These are phyloP conservation scores for Alternaria brassicae DNA, from an alignment of 2,329 filamentous ascomycete genomes.

Conservation along the genomic window DNA sequence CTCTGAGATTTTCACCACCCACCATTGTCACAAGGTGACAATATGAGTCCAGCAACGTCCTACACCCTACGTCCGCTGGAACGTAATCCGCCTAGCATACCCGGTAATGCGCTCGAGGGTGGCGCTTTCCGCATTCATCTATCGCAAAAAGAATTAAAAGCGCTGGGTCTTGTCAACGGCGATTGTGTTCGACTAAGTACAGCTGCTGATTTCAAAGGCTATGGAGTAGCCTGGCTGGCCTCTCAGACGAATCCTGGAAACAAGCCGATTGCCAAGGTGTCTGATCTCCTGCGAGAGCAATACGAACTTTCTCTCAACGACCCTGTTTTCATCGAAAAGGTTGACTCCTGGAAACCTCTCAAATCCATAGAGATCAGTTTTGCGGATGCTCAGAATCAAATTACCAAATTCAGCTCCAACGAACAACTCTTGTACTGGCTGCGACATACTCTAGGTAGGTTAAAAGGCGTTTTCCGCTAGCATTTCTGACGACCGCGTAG, in stretches of 20 bases:
- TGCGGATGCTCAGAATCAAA: slow-evolving; percentile 26
- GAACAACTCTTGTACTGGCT: slow-evolving; percentile 43
- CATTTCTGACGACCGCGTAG: slow-evolving; percentile 48
- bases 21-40: not conserved
- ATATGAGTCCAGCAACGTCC: slow-evolving; percentile 32
- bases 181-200: slow-evolving; percentile 64
- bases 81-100: slow-evolving; percentile 55
- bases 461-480: not conserved
- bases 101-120: slow-evolving; percentile 59
- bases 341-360: slow-evolving; percentile 44
- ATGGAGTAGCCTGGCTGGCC: slow-evolving; percentile 69
- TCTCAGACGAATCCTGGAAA: slow-evolving; percentile 52
- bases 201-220: slow-evolving; percentile 54
- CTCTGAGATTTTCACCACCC: slow-evolving; percentile 1
- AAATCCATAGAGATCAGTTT: slow-evolving; percentile 39
- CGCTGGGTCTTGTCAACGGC: slow-evolving; percentile 63
- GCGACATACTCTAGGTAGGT: slow-evolving; percentile 43
- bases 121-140: slow-evolving; percentile 67
- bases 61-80: slow-evolving; percentile 64
- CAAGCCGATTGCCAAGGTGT: slow-evolving; percentile 63
- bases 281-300: slow-evolving; percentile 74
- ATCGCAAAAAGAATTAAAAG: slow-evolving; percentile 62
- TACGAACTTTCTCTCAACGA: slow-evolving; percentile 70
- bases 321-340: slow-evolving; percentile 64
- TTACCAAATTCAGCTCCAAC: slow-evolving; percentile 30